Evolutionary conservation across 352 stramenopile genomes (phyloP), one percentile per base, ranked within the genome.

Genomic region (Peronosclerospora sorghi): DNA sequence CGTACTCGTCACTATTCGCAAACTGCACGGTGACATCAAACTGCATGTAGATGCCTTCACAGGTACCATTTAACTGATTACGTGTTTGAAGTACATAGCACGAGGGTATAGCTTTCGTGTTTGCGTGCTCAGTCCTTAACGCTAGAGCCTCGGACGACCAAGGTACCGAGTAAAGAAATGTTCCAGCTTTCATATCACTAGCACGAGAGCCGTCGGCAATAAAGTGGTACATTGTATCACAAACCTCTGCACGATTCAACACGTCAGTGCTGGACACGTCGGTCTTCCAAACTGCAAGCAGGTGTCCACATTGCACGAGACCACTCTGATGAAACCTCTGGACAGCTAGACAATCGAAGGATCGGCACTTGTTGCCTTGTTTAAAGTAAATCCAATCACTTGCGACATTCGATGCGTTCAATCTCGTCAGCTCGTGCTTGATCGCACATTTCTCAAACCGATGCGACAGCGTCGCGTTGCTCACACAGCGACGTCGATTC

Each of bases 381-480:
- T 81, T 86, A 51, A 84, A 89, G 51, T 72, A 65, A 21, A 86
- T 49, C 79, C 76, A 92, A 53, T 86, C 74, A 2, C 49, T 53
- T 3, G 60, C 49, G 21, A 85, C 52, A 41, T 85, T 83, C 2
- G 73, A 66, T 15, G 52, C 49, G 2, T 56, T 66, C 27, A 73
- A 62, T 2, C 47, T 59, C 5, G 73, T 86, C 20, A 84, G 59
- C 12, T 32, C 37, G 32, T 84, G 75, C 9, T 45, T 45, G 0
- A 65, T 32, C 1, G 70, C 72, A 23, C 73, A 86, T 21, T 65
- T 58, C 13, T 76, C 32, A 28, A 84, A 86, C 35, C 69, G 71
- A 27, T 52, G 42, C 23, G 65, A 38, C 32, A 84, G 45, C 19
- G 72, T 49, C 28, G 58, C 28, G 34, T 67, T 62, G 37, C 68